Percentiles rank a stretch among this genome's conserved stretches.
phyloP scores from a whole-genome alignment of 495 filamentous ascomycete species.

The Penicillium angulare region DNA sequence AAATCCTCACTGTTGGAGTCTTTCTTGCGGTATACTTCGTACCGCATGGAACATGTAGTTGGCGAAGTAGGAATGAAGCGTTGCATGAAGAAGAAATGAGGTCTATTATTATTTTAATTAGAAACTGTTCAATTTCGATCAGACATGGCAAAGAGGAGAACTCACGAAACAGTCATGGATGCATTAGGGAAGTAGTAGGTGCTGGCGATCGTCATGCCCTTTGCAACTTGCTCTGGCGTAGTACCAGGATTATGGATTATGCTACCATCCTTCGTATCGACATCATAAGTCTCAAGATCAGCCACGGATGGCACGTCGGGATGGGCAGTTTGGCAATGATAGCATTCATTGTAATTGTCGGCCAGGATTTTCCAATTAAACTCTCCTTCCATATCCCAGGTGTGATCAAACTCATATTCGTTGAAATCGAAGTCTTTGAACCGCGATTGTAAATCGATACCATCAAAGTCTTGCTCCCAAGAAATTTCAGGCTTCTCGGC shows the following conservation, averaged over 20 bases:
- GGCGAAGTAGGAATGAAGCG: constrained; percentile 40
- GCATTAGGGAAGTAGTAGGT: constrained; percentile 47
- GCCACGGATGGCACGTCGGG: constrained; percentile 38
- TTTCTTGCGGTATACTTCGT: constrained; percentile 51
- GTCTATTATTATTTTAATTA: constrained; percentile 6
- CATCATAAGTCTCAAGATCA: constrained; percentile 35
- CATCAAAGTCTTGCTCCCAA: constrained; percentile 43
- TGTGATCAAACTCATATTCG: constrained; percentile 47
- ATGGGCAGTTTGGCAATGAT: constrained; percentile 47
- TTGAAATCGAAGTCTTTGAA: constrained; percentile 41
- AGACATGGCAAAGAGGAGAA: constrained; percentile 4
- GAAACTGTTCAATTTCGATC: neutral
- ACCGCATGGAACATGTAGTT: constrained; percentile 34
- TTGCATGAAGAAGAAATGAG: constrained; percentile 48
- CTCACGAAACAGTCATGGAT: constrained; percentile 45
- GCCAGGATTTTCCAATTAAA: constrained; percentile 53
- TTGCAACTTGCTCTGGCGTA: constrained; percentile 30
- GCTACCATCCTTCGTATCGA: constrained; percentile 32
- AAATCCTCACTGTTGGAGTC: constrained; percentile 9
- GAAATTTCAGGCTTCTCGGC: constrained; percentile 31
- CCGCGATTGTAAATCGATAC: constrained; percentile 35
- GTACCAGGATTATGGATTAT: constrained; percentile 39
- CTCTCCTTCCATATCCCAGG: constrained; percentile 42
- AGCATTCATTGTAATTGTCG: constrained; percentile 54
- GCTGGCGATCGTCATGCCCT: constrained; percentile 30